Evolutionary conservation across 352 stramenopile species (phyloP).

Genomic region (Phytophthora litchii): DNA sequence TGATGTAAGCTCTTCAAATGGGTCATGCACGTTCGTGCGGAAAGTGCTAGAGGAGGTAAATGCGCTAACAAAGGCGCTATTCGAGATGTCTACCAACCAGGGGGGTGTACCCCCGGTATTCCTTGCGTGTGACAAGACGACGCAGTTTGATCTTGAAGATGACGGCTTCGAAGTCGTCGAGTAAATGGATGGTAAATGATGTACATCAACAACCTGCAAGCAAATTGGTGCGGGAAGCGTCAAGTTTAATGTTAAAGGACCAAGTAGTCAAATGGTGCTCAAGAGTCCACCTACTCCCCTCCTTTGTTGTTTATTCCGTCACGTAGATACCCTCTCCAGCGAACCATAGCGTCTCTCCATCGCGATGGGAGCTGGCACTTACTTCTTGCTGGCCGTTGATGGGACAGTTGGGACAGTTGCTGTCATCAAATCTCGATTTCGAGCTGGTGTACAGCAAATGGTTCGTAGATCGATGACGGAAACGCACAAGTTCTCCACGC

Average conservation of each 20-base stretch:
- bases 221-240: constrained; percentile 14
- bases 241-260: constrained; percentile 37
- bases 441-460: constrained; percentile 59
- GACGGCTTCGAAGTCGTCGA: constrained; percentile 85
- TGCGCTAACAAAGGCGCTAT: constrained; percentile 59
- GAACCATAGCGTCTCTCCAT: constrained; percentile 75
- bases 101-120: constrained; percentile 75
- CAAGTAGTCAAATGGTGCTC: constrained; percentile 5
- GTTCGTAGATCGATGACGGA: constrained; percentile 64
- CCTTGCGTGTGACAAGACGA: constrained; percentile 70
- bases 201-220: background rate
- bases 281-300: constrained; percentile 19
- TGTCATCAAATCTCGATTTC: constrained; percentile 70
- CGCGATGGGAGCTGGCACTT: constrained; percentile 52
- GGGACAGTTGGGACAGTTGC: constrained; percentile 79
- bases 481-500: constrained; percentile 68
- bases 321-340: constrained; percentile 86
- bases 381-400: constrained; percentile 90
- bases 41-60: constrained; percentile 56
- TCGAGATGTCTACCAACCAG: constrained; percentile 75
- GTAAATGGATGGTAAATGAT: background rate
- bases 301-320: constrained; percentile 38
- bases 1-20: constrained; percentile 4
- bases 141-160: constrained; percentile 79
- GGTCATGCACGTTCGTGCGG: constrained; percentile 53